These are phyloP conservation scores for Hypoxylon cercidicola DNA, from an alignment of 495 filamentous ascomycete species.

Conservation along the genomic window DNA sequence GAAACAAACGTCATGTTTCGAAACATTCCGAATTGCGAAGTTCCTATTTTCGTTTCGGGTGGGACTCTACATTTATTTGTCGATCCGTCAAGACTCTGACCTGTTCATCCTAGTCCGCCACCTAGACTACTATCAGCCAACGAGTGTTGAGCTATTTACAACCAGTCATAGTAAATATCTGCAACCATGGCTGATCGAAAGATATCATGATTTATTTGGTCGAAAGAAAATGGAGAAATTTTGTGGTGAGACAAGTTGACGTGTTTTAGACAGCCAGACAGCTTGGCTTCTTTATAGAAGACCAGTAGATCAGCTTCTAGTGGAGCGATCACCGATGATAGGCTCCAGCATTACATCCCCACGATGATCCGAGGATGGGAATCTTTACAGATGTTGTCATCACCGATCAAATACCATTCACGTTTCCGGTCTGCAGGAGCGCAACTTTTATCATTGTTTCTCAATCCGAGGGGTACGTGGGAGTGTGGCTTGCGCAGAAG, in stretches of 20 bases:
- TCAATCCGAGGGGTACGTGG: slow-evolving; percentile 19
- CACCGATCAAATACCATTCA: slow-evolving; percentile 4
- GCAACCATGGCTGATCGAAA: slow-evolving; percentile 4
- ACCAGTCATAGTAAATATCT: slow-evolving; percentile 4
- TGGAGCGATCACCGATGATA: slow-evolving; percentile 7
- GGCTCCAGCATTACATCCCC: slow-evolving; percentile 11
- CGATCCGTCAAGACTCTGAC: not conserved
- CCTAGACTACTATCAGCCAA: slow-evolving; percentile 7
- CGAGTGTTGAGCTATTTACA: slow-evolving; percentile 13
- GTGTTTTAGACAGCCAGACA: slow-evolving; percentile 19
- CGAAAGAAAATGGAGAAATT: slow-evolving; percentile 4
- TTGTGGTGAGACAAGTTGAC: slow-evolving; percentile 4
- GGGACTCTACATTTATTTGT: not conserved
- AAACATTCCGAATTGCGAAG: not conserved
- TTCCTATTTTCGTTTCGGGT: slow-evolving; percentile 19
- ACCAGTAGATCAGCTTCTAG: slow-evolving; percentile 19
- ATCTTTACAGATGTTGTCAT: slow-evolving; percentile 11
- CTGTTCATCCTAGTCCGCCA: slow-evolving; percentile 6
- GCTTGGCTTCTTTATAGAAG: slow-evolving; percentile 17
- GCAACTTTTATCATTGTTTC: not conserved
- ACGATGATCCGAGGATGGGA: slow-evolving; percentile 19
- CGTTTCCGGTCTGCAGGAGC: not conserved
- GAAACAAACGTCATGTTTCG: slow-evolving; percentile 10
- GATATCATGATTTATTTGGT: not conserved
- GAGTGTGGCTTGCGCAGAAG: slow-evolving; percentile 32